Base-by-base conservation (phyloP, 805 yeast species). In the Barnettozyma botsteinii region DNA sequence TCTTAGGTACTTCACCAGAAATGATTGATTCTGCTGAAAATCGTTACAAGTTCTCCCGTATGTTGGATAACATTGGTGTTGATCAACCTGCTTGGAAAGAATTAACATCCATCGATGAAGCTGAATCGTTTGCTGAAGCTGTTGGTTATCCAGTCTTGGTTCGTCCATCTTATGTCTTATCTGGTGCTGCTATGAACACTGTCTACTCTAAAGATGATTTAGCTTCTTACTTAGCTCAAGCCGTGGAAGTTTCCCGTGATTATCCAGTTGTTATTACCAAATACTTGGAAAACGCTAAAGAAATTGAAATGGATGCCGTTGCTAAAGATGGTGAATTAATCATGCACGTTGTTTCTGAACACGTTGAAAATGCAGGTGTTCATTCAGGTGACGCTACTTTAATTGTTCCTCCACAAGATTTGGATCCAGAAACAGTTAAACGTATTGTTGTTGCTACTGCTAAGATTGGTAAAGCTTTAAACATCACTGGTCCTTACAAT, bases 11-110 rank as follows among this genome's bases (percentile, higher is more conserved):
- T 34, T 84, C 96, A 26, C 98, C 98, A 42, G 96, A 86, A 64
- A 88, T 87, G 96, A 93, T 91, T 63, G 98, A 91, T 60, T 79
- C 94, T 46, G 98, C 98, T 49, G 98, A 91, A 73, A 89, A 91
- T 69, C 79, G 98, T 70, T 89, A 87, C 76, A 91, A 93, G 70
- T 91, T 91, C 71, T 87, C 96, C 32, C 85, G 96, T 67, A 88
- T 91, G 94, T 75, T 91, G 68, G 98, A 91, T 66, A 78, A 77
- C 52, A 91, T 91, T 57, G 96, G 95, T 41, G 97, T 91, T 49
- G 98, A 91, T 67, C 98, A 91, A 69, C 98, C 98, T 32, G 96
- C 96, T 28, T 91, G 98, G 98, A 91, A 89, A 65, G 98, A 91
- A 66, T 76, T 91, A 55, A 88, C 98, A 27, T 85, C 96, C 19